Percentiles rank a stretch among this genome's conserved stretches.
Evolutionary conservation across 1,139 yeast genomes (phyloP).

Genomic region (Magnusiomyces paraingens): DNA sequence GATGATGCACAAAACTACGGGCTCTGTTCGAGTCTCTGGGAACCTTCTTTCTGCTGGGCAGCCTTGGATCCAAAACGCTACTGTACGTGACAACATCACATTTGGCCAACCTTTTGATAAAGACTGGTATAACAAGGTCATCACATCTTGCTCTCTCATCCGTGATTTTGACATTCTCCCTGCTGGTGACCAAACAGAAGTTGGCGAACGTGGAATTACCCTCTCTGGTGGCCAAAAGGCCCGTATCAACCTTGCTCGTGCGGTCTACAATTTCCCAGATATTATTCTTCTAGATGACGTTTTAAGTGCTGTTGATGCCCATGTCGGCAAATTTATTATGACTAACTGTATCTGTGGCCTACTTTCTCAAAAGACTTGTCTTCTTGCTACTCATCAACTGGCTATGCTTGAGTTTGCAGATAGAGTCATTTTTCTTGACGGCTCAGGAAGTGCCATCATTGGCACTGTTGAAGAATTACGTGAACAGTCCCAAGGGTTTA

Average conservation of each 20-base stretch:
- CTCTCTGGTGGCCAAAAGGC: slow-evolving; percentile 94
- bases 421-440: slow-evolving; percentile 58
- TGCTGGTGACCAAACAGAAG: slow-evolving; percentile 78
- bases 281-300: slow-evolving; percentile 77
- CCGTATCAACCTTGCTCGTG: slow-evolving; percentile 73
- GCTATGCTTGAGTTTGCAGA: slow-evolving; percentile 61
- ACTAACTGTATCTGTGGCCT: slow-evolving; percentile 58
- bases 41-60: slow-evolving; percentile 39
- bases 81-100: slow-evolving; percentile 64
- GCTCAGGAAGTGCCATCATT: slow-evolving; percentile 50
- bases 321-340: slow-evolving; percentile 79
- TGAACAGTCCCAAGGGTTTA: slow-evolving; percentile 41
- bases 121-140: slow-evolving; percentile 47
- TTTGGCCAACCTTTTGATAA: slow-evolving; percentile 60
- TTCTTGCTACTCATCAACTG: slow-evolving; percentile 81
- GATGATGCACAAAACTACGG: slow-evolving; percentile 45
- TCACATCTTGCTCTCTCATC: slow-evolving; percentile 58
- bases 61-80: slow-evolving; percentile 85
- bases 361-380: slow-evolving; percentile 54
- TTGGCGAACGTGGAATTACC: slow-evolving; percentile 90
- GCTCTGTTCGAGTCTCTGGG: slow-evolving; percentile 40
- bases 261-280: slow-evolving; percentile 65
- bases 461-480: slow-evolving; percentile 53
- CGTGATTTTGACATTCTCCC: slow-evolving; percentile 66
- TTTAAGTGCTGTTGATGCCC: slow-evolving; percentile 88